Evolutionary conservation across 805 yeast species (phyloP), one percentile per base, ranked within the genome.

Genomic region (Starmerella stellata): DNA sequence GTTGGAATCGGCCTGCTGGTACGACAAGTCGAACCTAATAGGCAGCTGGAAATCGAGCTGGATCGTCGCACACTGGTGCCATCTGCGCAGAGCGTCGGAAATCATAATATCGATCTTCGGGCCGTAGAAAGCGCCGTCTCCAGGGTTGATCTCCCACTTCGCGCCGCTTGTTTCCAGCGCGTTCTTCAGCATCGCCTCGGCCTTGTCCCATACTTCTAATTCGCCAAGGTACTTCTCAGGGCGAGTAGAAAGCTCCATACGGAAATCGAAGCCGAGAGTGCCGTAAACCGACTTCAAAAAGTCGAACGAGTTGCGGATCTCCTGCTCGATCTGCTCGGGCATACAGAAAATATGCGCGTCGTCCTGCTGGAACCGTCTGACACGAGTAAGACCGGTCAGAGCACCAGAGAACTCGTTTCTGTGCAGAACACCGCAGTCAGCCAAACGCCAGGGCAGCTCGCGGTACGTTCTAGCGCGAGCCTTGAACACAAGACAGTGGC

Each of bases 31-130:
- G 57, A 90, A 90, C 64, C 98, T 77, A 53, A 70, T 68, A 48
- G 98, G 98, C 55, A 90, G 70, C 69, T 90, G 98, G 93, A 87
- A 90, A 64, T 90, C 98, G 57, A 90, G 72, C 68, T 90, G 98
- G 59, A 90, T 80, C 40, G 98, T 90, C 45, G 98, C 98, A 70
- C 96, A 87, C 66, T 90, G 98, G 66, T 80, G 90, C 93, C 94
- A 82, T 75, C 95, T 79, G 57, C 72, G 74, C 58, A 83, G 69
- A 35, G 95, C 94, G 61, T 90, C 98, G 48, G 85, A 73, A 54
- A 90, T 80, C 79, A 76, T 77, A 55, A 90, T 81, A 65, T 87
- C 98, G 58, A 87, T 90, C 74, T 87, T 87, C 21, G 98, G 98
- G 0, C 98, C 98, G 60, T 90, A 90, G 56, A 74, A 74, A 5